Base-by-base conservation (phyloP, 345 rosid species). In the Aegle marmelos region DNA sequence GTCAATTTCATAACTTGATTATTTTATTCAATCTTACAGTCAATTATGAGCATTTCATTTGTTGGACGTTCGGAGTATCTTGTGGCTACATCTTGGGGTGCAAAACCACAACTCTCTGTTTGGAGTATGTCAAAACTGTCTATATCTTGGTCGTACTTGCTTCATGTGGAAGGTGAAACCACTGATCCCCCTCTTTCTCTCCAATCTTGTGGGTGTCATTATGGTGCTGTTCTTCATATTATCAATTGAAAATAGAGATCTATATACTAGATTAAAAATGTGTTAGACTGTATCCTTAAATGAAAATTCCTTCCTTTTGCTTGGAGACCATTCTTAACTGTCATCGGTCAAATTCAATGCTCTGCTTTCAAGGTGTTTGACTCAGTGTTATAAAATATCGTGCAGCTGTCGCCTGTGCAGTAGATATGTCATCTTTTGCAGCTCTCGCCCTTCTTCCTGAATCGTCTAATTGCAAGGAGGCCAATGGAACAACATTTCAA, bases 61-160 rank as follows among this genome's bases (percentile, higher is more conserved):
- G 79, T 82, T 45, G 98, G 95, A 50, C 85, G 82, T 62, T 95
- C 98, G 0, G 97, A 89, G 77, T 86, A 87, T 86, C 89, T 96
- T 83, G 93, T 91, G 80, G 87, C 97, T 50, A 90, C 91, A 71
- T 89, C 97, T 13, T 34, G 85, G 79, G 89, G 88, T 79, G 82
- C 87, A 2, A 88, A 85, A 67, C 90, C 97, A 1, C 94, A 92
- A 74, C 77, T 94, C 16, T 88, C 94, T 73, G 86, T 92, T 71
- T 96, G 99, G 98, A 89, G 85, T 72, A 78, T 92, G 90, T 86
- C 94, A 59, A 90, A 86, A 81, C 85, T 89, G 50, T 88, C 93
- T 69, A 13, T 82, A 48, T 88, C 87, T 16, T 94, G 99, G 98
- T 96, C 99, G 34, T 92, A 88, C 85, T 84, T 78, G 86, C 88